Evolutionary conservation across 768 basidiomycete genomes (phyloP).

Genomic region (Phlebiopsis flavidoalba): DNA sequence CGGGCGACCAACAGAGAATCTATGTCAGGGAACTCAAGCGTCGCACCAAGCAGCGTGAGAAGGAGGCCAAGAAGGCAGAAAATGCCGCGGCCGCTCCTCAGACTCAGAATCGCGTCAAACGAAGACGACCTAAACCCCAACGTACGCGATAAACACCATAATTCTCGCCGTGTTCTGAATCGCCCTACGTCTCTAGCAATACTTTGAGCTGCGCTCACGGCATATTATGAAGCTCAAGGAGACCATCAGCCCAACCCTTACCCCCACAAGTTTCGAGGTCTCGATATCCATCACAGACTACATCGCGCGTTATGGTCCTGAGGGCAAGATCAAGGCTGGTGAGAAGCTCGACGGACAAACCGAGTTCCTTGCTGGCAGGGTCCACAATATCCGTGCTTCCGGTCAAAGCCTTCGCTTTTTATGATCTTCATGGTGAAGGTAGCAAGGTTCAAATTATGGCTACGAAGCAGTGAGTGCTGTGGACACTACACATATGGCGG

Average conservation of each 20-base stretch:
- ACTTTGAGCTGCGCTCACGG: constrained; percentile 89
- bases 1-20: constrained; percentile 21
- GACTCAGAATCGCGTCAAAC: constrained; percentile 31
- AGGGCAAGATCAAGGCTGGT: constrained; percentile 66
- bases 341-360: constrained; percentile 51
- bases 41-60: constrained; percentile 77
- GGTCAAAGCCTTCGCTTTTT: constrained; percentile 87
- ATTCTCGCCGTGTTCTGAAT: not conserved
- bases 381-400: constrained; percentile 83
- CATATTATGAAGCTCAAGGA: constrained; percentile 82
- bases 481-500: not conserved
- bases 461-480: constrained; percentile 59
- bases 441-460: constrained; percentile 95
- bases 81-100: constrained; percentile 56
- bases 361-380: constrained; percentile 81
- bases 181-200: constrained; percentile 60
- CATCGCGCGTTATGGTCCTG: constrained; percentile 66
- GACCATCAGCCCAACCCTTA: constrained; percentile 91
- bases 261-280: constrained; percentile 98
- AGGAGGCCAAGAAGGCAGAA: constrained; percentile 69
- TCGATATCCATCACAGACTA: constrained; percentile 68
- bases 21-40: constrained; percentile 83
- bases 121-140: constrained; percentile 91
- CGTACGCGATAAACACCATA: constrained; percentile 42
- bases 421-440: constrained; percentile 92